Evolutionary conservation across 805 yeast genomes (phyloP).

Genomic region (Candida broadrunensis): DNA sequence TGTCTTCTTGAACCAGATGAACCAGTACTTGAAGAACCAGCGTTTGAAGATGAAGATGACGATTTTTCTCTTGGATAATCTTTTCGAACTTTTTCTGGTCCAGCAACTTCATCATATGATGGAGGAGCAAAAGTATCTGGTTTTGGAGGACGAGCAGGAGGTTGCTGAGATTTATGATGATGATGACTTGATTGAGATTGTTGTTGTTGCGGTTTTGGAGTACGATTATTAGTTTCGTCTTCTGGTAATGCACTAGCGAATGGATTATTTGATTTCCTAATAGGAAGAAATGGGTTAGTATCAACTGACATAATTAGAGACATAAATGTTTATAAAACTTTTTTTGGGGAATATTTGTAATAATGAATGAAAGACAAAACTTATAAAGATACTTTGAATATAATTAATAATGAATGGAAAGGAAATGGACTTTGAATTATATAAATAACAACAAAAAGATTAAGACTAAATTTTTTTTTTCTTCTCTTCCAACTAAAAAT

Average conservation of each 20-base stretch:
- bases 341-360: no score
- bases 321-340: no score
- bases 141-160: conserved; percentile 32
- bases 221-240: conserved; percentile 35
- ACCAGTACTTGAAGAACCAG: conserved; percentile 7
- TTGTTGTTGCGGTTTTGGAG: conserved; percentile 25
- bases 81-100: conserved; percentile 34
- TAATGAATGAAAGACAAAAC: no score
- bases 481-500: no score
- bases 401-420: no score
- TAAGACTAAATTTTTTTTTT: no score
- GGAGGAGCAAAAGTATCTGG: conserved; percentile 52
- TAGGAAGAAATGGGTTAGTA: neutral
- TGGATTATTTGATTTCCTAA: conserved; percentile 48
- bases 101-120: conserved; percentile 68
- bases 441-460: no score
- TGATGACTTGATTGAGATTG: conserved; percentile 4
- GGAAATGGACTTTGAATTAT: no score
- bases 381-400: no score
- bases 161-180: conserved; percentile 8
- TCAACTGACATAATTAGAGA: neutral
- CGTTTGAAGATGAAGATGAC: conserved; percentile 11
- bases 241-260: conserved; percentile 47
- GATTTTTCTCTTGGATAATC: conserved; percentile 58
- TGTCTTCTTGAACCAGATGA: conserved; percentile 6